Base-by-base conservation (phyloP, 768 basidiomycete species). In the Trametes cingulata region DNA sequence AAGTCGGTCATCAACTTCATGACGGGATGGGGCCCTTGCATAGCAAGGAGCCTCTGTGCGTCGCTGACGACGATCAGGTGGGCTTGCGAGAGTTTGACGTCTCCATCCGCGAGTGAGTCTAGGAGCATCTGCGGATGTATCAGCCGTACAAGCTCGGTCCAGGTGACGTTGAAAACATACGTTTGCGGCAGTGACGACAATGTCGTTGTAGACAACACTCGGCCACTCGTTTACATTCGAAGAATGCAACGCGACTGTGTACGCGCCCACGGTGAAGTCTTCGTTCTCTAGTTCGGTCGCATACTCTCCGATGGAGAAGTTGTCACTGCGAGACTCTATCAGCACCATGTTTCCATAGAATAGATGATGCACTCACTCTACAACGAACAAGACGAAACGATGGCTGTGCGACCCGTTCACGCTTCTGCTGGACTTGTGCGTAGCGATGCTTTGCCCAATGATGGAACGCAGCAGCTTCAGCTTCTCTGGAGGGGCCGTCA, bases 1-100 rank as follows among this genome's bases (percentile, higher is more conserved):
- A 79, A 80, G 56, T 80, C 75, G 37, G 72, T 71, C 76, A 83
- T 78, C 45, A 83, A 62, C 60, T 76, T 77, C 25, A 76, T 68
- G 46, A 82, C 71, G 10, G 77, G 74, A 60, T 79, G 75, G 9
- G 74, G 74, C 49, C 48, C 51, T 5, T 61, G 49, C 52, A 58
- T 54, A 7, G 56, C 76, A 72, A 33, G 75, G 70, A 52, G 76
- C 73, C 61, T 72, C 67, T 52, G 76, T 64, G 77, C 78, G 54
- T 82, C 74, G 47, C 68, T 65, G 49, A 85, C 72, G 17, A 84
- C 69, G 49, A 86, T 60, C 22, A 78, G 64, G 61, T 78, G 74
- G 25, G 81, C 56, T 63, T 84, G 80, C 8, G 75, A 71, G 50
- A 84, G 73, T 25, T 75, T 66, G 56, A 82, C 68, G 22, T 69